Conservation (phyloP, 192 early-diverging fungal genomes). For the Rhizophlyctis rosea region DNA sequence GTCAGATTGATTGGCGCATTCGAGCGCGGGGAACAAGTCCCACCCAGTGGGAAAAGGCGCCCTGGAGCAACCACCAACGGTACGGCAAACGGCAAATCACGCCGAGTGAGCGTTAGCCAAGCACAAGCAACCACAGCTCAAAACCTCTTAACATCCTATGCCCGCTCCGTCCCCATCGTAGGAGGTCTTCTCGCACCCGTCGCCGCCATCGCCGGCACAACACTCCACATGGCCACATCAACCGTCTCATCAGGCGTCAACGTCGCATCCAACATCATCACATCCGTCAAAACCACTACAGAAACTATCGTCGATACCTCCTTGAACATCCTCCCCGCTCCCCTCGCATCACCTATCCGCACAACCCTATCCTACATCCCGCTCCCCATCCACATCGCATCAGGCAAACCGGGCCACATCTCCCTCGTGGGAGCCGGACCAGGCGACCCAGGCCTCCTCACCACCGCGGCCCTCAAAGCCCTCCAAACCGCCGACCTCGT, state of each 20-base stretch:
- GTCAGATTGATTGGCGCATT: conserved; percentile 60
- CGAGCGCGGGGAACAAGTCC: conserved; percentile 23
- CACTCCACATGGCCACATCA: neutral
- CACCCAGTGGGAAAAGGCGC: conserved; percentile 17
- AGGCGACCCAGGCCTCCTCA: conserved; percentile 78
- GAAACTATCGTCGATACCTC: neutral
- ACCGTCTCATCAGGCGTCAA: neutral
- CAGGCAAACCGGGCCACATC: conserved; percentile 24
- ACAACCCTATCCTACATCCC: neutral
- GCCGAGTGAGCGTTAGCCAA: too few relatives aligned
- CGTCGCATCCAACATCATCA: neutral
- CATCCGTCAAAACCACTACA: neutral
- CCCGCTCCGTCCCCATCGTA: neutral
- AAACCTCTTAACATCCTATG: neutral
- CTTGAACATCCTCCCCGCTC: neutral
- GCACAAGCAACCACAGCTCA: too few relatives aligned
- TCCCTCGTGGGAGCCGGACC: conserved; percentile 80
- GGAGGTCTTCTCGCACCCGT: neutral
- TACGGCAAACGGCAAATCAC: conserved; percentile 10
- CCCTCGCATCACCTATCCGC: neutral
- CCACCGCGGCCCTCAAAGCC: conserved; percentile 56
- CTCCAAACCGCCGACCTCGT: conserved; percentile 68
- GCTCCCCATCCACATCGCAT: neutral
- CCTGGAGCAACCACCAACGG: conserved; percentile 4
- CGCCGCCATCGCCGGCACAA: neutral